Percentiles rank a stretch among this genome's conserved stretches.
Conservation (phyloP, 768 basidiomycete genomes). For the Xerocomus brunneocitrinus region DNA sequence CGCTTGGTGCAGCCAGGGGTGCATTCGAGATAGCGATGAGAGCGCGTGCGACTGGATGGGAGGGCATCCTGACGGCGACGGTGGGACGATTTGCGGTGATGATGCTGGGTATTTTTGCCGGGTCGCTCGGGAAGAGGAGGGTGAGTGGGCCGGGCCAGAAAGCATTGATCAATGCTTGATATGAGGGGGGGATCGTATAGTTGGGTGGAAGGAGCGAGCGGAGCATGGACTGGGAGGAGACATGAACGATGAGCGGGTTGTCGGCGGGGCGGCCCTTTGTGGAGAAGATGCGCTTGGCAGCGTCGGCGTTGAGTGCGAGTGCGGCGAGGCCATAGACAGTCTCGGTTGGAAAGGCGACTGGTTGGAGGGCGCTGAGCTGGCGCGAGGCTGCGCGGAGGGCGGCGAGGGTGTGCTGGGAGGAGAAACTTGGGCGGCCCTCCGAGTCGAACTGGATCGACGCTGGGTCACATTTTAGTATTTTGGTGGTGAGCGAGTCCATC, state of each 20-base stretch:
- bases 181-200: constrained; percentile 59
- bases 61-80: constrained; percentile 91
- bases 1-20: constrained; percentile 91
- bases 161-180: constrained; percentile 66
- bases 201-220: constrained; percentile 60
- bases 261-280: constrained; percentile 92
- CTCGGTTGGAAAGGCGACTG: constrained; percentile 93
- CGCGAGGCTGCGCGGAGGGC: constrained; percentile 55
- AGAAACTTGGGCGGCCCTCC: constrained; percentile 44
- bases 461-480: constrained; percentile 59
- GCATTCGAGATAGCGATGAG: constrained; percentile 70
- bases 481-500: constrained; percentile 23
- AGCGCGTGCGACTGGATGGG: constrained; percentile 88
- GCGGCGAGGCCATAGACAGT: constrained; percentile 99
- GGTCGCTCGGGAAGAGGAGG: constrained; percentile 78
- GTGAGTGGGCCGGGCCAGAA: constrained; percentile 98
- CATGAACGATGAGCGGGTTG: constrained; percentile 96
- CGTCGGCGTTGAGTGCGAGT: constrained; percentile 59
- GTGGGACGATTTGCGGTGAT: constrained; percentile 78
- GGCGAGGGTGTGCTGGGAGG: constrained; percentile 45
- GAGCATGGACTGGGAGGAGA: constrained; percentile 85
- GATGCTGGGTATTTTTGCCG: constrained; percentile 57
- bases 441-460: constrained; percentile 52
- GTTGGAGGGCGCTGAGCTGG: constrained; percentile 42
- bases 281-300: constrained; percentile 71